Base-by-base conservation (phyloP, 2,329 filamentous ascomycete genomes). In the Cercospora zeae-maydis region DNA sequence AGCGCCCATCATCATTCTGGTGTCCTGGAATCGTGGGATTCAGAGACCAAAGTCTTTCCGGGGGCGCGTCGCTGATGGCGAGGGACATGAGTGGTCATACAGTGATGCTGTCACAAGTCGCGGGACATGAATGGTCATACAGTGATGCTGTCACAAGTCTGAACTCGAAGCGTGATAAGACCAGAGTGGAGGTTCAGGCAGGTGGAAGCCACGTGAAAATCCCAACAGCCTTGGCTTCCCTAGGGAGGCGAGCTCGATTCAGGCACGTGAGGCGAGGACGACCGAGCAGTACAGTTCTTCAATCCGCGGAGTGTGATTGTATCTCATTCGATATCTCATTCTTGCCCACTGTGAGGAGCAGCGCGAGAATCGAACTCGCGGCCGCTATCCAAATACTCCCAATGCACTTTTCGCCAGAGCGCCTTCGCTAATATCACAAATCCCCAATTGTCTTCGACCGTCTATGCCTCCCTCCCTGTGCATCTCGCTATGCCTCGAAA, bases 361-460 rank as follows among this genome's bases (percentile, higher is more conserved):
- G 42, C 42, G 42, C 21, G 21, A 49, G 21, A 49, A n/a, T 7
- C 21, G 13, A 49, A 49, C 24, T 24, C 16, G 30, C 30, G 27
- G 14, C 34, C 45, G 11, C n/a, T 4, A 59, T 59, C 19, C 45
- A 59, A 37, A 42, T 52, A 14, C 45, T 24, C 14, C 30, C 13
- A 53, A 53, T 7, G 49, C 49, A 13, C 14, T 52, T 21, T 55
- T 56, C 61, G 54, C 54, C 61, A 21, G 33, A 57, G 59, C 66
- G 61, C 66, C 66, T 37, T 60, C 65, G 66, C 66, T 68, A 63
- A 67, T 27, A 16, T 36, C 61, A 61, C 36, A 62, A 58, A 37
- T 21, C 49, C 14, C 30, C 42, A 24, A 27, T 24, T 19, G 27
- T 19, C 5, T 0, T 7, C 42, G 11, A n/a, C 13, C 13, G 14